These are phyloP conservation scores for Lecanicillium sp. DNA, from an alignment of 2,329 filamentous ascomycete species.

Conservation along the genomic window DNA sequence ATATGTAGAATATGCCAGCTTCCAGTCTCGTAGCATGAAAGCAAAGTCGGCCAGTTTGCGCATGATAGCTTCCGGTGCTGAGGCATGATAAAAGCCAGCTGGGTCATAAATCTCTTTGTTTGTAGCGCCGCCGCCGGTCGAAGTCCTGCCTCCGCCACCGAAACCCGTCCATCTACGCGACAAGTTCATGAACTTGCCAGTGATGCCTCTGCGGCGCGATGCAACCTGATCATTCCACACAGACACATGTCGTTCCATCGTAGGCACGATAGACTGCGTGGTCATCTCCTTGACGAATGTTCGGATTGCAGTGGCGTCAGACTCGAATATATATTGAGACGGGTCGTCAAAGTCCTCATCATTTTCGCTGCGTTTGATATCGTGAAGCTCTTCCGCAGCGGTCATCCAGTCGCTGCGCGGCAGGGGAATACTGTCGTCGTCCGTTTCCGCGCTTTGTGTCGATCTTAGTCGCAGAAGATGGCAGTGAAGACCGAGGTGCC, in stretches of 20 bases:
- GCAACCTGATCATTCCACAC: conserved; percentile 98
- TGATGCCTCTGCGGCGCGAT: conserved; percentile 79
- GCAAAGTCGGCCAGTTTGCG: conserved; percentile 90
- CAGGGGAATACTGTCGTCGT: conserved; percentile 81
- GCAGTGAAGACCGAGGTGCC: conserved; percentile 94
- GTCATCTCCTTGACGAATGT: conserved; percentile 93
- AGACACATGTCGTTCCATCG: conserved; percentile 88
- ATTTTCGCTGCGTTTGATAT: conserved; percentile 62
- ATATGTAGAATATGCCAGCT: conserved; percentile 84
- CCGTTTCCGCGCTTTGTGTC: conserved; percentile 76
- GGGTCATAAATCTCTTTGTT: conserved; percentile 69
- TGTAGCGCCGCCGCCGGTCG: conserved; percentile 45
- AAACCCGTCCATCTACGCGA: conserved; percentile 88
- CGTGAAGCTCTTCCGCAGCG: conserved; percentile 73
- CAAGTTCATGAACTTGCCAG: conserved; percentile 88
- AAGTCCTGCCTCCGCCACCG: conserved; percentile 58
- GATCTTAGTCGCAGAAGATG: conserved; percentile 83
- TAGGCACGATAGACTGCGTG: conserved; percentile 87
- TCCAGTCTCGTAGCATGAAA: conserved; percentile 96
- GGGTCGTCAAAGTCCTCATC: conserved; percentile 65
- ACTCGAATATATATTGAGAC: conserved; percentile 80
- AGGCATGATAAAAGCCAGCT: conserved; percentile 74
- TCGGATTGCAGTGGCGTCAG: conserved; percentile 80
- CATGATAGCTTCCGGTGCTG: conserved; percentile 83
- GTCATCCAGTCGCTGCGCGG: conserved; percentile 86